Evolutionary conservation across 805 yeast genomes (phyloP), one percentile per base, ranked within the genome.

Genomic region (Cyberlindnera mississippiensis): DNA sequence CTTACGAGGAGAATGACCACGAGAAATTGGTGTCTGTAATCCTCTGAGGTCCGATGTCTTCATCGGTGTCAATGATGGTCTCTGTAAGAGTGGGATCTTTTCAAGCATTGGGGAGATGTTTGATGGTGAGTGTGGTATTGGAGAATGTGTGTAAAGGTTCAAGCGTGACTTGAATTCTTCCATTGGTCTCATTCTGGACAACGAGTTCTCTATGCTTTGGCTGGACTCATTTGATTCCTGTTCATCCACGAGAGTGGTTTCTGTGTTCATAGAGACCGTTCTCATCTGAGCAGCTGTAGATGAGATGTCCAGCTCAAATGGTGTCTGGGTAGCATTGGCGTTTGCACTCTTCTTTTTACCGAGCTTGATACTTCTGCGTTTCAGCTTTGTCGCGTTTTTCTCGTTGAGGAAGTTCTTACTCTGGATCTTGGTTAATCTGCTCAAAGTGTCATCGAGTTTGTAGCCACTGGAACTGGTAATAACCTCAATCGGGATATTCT

Each of bases 401-500:
- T 56, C 59, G 35, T 52, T 53, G 7, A 39, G 32, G 37, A 49
- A 56, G 37, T 45, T 45, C 43, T 55, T 57, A 4, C 49, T 46
- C 40, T 57, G 62, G 14, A 55, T 53, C 37, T 49, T 56, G 16
- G 55, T 50, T 13, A 57, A 47, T 34, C 51, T 55, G 15, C 19
- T 41, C 27, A 57, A 42, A 4, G 56, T 56, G 14, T 49, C 52
- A 32, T 55, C 50, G 2, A 47, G 35, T 22, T 38, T 29, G 20
- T 38, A 41, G 0, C 46, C 44, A 6, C 22, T 14, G 4, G 27
- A 26, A 13, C 28, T 32, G 4, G 52, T 47, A 12, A 51, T 49
- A 4, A 56, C 40, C 15, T 53, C 59, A 28, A 56, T 55, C 2
- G 58, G 57, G 4, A 55, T 38, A 32, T 51, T 56, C 40, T 50